Evolutionary conservation across 2,329 filamentous ascomycete species (phyloP).

Genomic region (Fusarium goolgardi): DNA sequence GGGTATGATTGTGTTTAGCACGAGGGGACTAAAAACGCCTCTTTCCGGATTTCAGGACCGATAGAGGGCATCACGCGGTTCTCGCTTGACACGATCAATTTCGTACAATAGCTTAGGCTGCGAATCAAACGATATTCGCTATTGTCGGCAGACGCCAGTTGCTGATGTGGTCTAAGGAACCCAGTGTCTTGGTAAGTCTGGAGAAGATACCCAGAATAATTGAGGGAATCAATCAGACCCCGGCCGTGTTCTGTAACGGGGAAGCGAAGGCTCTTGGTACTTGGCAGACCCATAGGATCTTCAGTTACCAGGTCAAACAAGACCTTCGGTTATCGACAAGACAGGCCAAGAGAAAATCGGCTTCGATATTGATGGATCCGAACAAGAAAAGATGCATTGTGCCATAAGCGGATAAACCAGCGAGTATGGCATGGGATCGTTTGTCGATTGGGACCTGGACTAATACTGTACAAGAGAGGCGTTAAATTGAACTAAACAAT

Average conservation of each 20-base stretch:
- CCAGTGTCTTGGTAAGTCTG: slow-evolving; percentile 20
- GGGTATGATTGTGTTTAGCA: slow-evolving; percentile 16
- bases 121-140: not conserved
- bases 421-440: not conserved
- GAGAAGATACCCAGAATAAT: slow-evolving; percentile 21
- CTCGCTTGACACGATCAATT: not conserved
- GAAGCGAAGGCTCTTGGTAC: slow-evolving; percentile 17
- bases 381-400: not conserved
- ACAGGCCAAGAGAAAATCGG: slow-evolving; percentile 8
- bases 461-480: not conserved
- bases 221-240: slow-evolving; percentile 5
- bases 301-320: not conserved
- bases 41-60: slow-evolving; percentile 44
- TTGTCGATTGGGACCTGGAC: not conserved
- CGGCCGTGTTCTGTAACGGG: slow-evolving; percentile 5
- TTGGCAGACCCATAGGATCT: slow-evolving; percentile 22
- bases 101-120: not conserved
- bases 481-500: not conserved
- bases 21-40: slow-evolving; percentile 9
- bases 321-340: slow-evolving; percentile 26
- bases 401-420: slow-evolving; percentile 4
- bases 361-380: not conserved
- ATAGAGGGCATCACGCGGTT: slow-evolving; percentile 4
- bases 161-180: not conserved
- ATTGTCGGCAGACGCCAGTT: slow-evolving; percentile 8